These are phyloP conservation scores for Apodospora peruviana DNA, from an alignment of 495 filamentous ascomycete genomes.

Conservation along the genomic window DNA sequence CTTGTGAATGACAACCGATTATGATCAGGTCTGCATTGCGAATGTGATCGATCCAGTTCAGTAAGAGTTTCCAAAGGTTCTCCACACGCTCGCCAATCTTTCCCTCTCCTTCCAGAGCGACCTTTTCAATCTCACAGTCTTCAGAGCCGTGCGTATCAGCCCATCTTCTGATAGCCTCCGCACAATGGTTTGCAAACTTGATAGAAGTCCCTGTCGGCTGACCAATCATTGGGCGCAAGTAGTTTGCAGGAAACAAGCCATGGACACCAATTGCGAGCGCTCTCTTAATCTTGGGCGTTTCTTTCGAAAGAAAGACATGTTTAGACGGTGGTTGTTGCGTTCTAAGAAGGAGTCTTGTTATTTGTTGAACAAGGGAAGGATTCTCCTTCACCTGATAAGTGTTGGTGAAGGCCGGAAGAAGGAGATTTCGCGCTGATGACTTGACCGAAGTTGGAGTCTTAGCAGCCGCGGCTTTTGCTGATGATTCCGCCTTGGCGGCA, in stretches of 20 bases:
- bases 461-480: constrained; percentile 23
- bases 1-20: constrained; percentile 89
- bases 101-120: constrained; percentile 97
- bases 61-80: constrained; percentile 84
- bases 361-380: constrained; percentile 65
- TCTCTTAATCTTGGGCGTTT: constrained; percentile 66
- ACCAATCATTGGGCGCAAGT: constrained; percentile 80
- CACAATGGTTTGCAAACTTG: constrained; percentile 84
- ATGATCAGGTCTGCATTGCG: constrained; percentile 82
- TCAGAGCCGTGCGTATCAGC: constrained; percentile 59
- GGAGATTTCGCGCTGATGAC: constrained; percentile 49
- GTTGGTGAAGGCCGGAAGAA: constrained; percentile 61
- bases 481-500: constrained; percentile 18
- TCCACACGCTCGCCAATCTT: constrained; percentile 85
- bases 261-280: constrained; percentile 92
- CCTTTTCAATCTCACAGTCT: constrained; percentile 73
- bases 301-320: constrained; percentile 67
- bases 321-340: constrained; percentile 54
- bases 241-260: constrained; percentile 82
- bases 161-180: constrained; percentile 78
- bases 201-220: constrained; percentile 95
- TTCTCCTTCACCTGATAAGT: constrained; percentile 64
- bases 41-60: constrained; percentile 94
- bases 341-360: constrained; percentile 60
- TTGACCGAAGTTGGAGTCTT: constrained; percentile 31